Evolutionary conservation across 345 rosid genomes (phyloP), one percentile per base, ranked within the genome.

Genomic region (Bretschneidera sinensis): DNA sequence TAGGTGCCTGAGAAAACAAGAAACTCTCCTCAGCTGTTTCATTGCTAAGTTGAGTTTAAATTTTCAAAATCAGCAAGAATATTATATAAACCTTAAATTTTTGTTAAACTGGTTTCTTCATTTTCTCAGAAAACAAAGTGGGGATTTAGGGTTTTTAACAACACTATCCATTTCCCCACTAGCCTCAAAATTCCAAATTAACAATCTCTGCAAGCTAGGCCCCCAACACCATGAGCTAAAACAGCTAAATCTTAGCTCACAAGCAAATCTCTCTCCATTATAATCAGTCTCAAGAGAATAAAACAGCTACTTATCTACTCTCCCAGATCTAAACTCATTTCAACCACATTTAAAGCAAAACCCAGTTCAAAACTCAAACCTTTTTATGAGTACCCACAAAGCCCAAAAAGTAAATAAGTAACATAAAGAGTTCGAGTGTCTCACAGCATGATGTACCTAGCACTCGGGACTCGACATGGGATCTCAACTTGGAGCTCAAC

Each of bases 401-500:
- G 59, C 19, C 18, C n/a, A n/a, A 24, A 20, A 68, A 57, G 6
- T 17, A 61, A 16, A 19, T 20, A 17, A 34, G 21, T 34, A 45
- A n/a, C n/a, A n/a, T n/a, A n/a, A n/a, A 28, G 35, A 31, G n/a
- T n/a, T n/a, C 2, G 45, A 5, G 45, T 39, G 15, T 39, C 16
- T 14, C 15, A 39, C 45, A 39, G 11, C 16, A 39, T 4, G n/a
- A n/a, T n/a, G 14, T 71, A 92, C 98, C 98, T 92, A 21, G 98
- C 98, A 69, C 98, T 87, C 0, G 98, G 98, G 59, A 80, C 97
- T 35, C 91, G 92, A 70, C 91, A 70, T 3, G 98, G 97, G 73
- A 92, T 74, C 84, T 92, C 97, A n/a, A 89, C 88, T 71, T 89
- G 84, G 63, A 92, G 81, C 85, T 92, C 98, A 18, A 81, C 94